Percentiles rank a stretch among this genome's conserved stretches.
phyloP scores from a whole-genome alignment of 345 rosid species.

The Reutealis trisperma region DNA sequence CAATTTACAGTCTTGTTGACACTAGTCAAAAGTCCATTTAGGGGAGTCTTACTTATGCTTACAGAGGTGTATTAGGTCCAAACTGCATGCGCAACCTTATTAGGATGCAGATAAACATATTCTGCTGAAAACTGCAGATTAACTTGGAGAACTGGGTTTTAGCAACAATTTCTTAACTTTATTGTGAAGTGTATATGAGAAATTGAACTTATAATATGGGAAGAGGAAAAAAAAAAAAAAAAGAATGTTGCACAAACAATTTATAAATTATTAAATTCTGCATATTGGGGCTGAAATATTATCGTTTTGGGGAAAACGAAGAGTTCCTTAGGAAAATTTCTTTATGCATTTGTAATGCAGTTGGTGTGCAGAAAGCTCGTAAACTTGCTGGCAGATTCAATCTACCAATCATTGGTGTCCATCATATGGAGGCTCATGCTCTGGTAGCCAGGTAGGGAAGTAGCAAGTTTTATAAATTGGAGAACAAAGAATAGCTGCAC shows the following conservation, averaged over 20 bases:
- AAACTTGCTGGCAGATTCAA: slow-evolving; percentile 63
- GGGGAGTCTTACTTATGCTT: background rate
- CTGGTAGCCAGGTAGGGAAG: slow-evolving; percentile 71
- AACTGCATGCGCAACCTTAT: background rate
- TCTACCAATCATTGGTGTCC: slow-evolving; percentile 77
- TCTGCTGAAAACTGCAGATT: background rate
- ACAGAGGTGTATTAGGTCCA: background rate
- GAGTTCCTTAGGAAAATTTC: background rate
- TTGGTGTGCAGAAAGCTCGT: slow-evolving; percentile 89
- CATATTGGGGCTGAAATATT: background rate
- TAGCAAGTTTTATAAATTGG: background rate
- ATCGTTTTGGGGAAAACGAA: background rate
- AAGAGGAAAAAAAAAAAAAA: background rate
- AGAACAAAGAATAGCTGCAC: background rate
- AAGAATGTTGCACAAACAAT: background rate
- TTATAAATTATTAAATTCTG: background rate
- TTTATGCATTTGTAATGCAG: slow-evolving; percentile 43
- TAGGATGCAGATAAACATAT: background rate
- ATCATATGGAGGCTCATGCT: slow-evolving; percentile 99
- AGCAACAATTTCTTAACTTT: background rate
- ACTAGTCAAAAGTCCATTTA: background rate
- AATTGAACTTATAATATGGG: background rate
- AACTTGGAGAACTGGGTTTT: background rate
- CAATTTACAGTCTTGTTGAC: background rate
- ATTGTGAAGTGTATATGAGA: background rate